These are phyloP conservation scores for Ascoidea asiatica DNA, from an alignment of 805 yeast genomes.

Conservation along the genomic window DNA sequence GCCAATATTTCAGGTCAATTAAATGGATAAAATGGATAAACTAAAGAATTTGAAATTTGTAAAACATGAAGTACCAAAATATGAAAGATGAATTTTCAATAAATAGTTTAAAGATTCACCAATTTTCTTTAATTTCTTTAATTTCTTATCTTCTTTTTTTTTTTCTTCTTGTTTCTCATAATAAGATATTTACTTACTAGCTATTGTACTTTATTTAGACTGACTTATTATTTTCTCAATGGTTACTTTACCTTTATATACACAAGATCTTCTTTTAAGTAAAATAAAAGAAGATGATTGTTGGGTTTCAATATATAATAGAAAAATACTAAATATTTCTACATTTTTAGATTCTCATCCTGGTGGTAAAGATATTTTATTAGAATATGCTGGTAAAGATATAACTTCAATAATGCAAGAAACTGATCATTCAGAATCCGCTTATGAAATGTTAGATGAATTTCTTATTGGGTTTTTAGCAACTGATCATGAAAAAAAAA, in stretches of 20 bases:
- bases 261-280: conserved; percentile 34
- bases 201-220: too few relatives aligned
- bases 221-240: too few relatives aligned
- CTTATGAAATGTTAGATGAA: conserved; percentile 78
- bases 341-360: conserved; percentile 61
- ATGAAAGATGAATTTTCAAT: too few relatives aligned
- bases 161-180: too few relatives aligned
- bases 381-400: conserved; percentile 49
- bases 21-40: too few relatives aligned
- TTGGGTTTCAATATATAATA: conserved; percentile 69
- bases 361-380: conserved; percentile 45
- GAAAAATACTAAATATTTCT: conserved; percentile 80
- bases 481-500: conserved; percentile 61
- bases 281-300: conserved; percentile 46
- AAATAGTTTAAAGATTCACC: too few relatives aligned
- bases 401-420: conserved; percentile 31
- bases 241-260: conserved; percentile 57
- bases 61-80: too few relatives aligned
- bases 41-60: too few relatives aligned
- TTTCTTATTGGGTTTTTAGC: conserved; percentile 77
- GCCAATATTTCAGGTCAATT: too few relatives aligned
- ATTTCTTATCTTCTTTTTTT: too few relatives aligned
- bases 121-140: too few relatives aligned
- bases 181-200: too few relatives aligned
- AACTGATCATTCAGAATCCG: conserved; percentile 64